Base-by-base conservation (phyloP, 768 basidiomycete species). In the Agaricus sinodeliciosus region DNA sequence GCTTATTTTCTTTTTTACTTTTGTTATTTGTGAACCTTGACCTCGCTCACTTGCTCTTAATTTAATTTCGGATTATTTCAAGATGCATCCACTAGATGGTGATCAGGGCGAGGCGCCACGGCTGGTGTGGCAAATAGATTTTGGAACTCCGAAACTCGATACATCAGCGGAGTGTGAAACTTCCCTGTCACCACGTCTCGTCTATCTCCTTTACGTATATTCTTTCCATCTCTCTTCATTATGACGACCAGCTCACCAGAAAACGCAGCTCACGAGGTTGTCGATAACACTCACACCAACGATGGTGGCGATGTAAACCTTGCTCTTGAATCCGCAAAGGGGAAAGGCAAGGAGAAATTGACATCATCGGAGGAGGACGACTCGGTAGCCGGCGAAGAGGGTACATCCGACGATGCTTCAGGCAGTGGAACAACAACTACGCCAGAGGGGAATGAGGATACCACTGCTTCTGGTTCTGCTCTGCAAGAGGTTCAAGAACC, bases 311-410 rank as follows among this genome's bases (percentile, higher is more conserved):
- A 45, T 11, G n/a, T 25, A 15, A 25, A 9, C 9, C 40, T 39
- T 43, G 42, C 45, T 35, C 28, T 39, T 22, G 52, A 41, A 7
- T 9, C 39, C 22, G 15, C 16, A 11, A 48, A 48, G 18, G 52
- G 39, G 18, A 54, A 54, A 22, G 51, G 43, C 25, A 52, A 48
- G 34, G 39, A 42, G 43, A 47, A 16, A 35, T 13, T 16, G 28
- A 19, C 45, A 27, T 19, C 52, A 28, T 19, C 40, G 4, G 13
- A 41, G 16, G 43, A 28, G 18, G 35, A 34, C 34, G 51, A 18
- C n/a, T 25, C 37, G 1, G 15, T 46, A 34, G 19, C 18, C 5
- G 40, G 47, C 11, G 45, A 54, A 28, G 40, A 43, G 27, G 52
- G 41, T 19, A 35, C 34, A 16, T 47, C 52, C 22, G 28, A 27